phyloP scores from a whole-genome alignment of 352 stramenopile genomes.

The Phytopythium chamaehyphon region DNA sequence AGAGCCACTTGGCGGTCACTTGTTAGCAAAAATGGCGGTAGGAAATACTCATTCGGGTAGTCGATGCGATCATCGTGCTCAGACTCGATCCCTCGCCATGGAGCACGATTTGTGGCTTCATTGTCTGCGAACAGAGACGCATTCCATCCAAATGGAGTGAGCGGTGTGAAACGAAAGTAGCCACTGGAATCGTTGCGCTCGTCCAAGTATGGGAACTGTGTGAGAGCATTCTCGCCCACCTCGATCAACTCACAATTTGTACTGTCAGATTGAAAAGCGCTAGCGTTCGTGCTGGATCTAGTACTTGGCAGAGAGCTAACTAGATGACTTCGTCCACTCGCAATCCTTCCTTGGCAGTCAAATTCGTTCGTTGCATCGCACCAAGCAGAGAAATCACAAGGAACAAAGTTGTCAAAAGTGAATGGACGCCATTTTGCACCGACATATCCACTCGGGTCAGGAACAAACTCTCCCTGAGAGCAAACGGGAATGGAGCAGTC shows the following conservation, averaged over 20 bases:
- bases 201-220: slow-evolving; percentile 88
- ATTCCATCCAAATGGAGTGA: slow-evolving; percentile 82
- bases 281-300: slow-evolving; percentile 12
- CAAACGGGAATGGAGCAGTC: slow-evolving; percentile 93
- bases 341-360: slow-evolving; percentile 79
- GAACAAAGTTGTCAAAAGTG: slow-evolving; percentile 73
- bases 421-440: slow-evolving; percentile 64
- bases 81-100: slow-evolving; percentile 63
- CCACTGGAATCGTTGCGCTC: slow-evolving; percentile 66
- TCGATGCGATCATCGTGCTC: not conserved
- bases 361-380: slow-evolving; percentile 92
- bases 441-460: slow-evolving; percentile 62
- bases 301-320: slow-evolving; percentile 26
- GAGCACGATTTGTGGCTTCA: not conserved
- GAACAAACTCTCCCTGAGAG: slow-evolving; percentile 91
- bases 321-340: slow-evolving; percentile 28
- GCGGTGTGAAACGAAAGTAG: slow-evolving; percentile 81
- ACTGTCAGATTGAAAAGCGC: not conserved
- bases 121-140: slow-evolving; percentile 20
- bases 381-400: slow-evolving; percentile 89
- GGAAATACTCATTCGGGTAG: slow-evolving; percentile 33
- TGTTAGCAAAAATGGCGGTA: slow-evolving; percentile 49
- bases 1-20: slow-evolving; percentile 90
- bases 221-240: slow-evolving; percentile 65
- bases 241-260: slow-evolving; percentile 78